Base-by-base conservation (phyloP, 2,329 filamentous ascomycete genomes). In the Rhynchosporium secalis region DNA sequence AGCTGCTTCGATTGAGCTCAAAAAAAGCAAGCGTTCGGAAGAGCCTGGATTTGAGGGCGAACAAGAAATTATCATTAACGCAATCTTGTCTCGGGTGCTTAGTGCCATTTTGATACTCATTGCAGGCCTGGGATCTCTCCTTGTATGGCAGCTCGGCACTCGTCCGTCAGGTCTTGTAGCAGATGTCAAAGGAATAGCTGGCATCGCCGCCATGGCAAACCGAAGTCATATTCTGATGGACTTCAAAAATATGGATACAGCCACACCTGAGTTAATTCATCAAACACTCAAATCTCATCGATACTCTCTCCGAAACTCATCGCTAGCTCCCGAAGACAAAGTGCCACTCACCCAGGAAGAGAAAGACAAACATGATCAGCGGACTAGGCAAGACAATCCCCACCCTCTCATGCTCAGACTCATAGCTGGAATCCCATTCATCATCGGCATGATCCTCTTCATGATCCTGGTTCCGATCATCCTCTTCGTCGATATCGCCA, bases 161-260 rank as follows among this genome's bases (percentile, higher is more conserved):
- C 79, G 89, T 28, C 85, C 83, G 45, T 89, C 86, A 3, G 89
- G 89, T 0, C 78, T 92, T 15, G 74, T 86, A 3, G 83, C 84
- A 5, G 86, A 91, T 71, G 88, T 90, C 6, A 86, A 85, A 67
- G 89, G 89, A 5, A 90, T 92, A 57, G 87, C 88, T 1, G 89
- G 89, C 1, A 80, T 91, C 43, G 89, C 89, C 5, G 85, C 88
- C 61, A 91, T 92, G 88, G 88, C 89, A 9, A 88, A 89, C 2
- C 84, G 85, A 64, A 86, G 83, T 66, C 88, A 91, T 67, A 89
- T 91, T 72, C 76, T 91, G 66, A 86, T 86, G 75, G 89, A 92
- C 71, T 91, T 92, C 71, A 86, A 85, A 65, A 86, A 86, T 61
- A 83, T 90, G 76, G 89, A 92, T 71, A 83, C 85, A 1, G 87